Conservation (phyloP, 2,329 filamentous ascomycete genomes). For the Microdochium paspali region DNA sequence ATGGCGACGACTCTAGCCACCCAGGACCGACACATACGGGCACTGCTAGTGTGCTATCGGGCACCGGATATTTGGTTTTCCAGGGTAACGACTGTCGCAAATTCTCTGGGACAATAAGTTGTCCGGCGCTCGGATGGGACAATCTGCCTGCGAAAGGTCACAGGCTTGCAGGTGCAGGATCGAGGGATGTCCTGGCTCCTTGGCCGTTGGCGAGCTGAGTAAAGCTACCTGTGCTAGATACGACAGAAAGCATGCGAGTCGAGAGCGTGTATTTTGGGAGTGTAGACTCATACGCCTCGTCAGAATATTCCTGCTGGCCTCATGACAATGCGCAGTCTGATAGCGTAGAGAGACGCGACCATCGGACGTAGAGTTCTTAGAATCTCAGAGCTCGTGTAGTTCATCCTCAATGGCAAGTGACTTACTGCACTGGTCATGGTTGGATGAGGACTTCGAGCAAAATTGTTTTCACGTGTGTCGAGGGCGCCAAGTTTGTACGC, state of each 20-base stretch:
- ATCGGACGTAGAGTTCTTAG: too few relatives aligned
- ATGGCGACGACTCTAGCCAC: not conserved
- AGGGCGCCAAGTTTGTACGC: too few relatives aligned
- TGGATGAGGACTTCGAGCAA: too few relatives aligned
- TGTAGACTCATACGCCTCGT: not conserved
- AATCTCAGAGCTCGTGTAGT: too few relatives aligned
- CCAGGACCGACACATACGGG: not conserved
- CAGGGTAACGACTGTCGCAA: conserved; percentile 12
- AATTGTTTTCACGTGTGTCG: too few relatives aligned
- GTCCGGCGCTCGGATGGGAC: conserved; percentile 10
- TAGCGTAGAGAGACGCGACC: too few relatives aligned
- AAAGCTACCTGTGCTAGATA: not conserved
- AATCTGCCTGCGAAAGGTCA: conserved; percentile 9
- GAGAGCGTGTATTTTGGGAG: not conserved
- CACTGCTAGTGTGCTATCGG: not conserved
- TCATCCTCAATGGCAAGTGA: too few relatives aligned
- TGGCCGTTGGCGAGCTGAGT: not conserved
- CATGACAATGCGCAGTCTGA: too few relatives aligned
- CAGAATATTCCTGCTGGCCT: too few relatives aligned
- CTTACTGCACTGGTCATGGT: too few relatives aligned
- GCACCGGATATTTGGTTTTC: conserved; percentile 14
- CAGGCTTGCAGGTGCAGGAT: conserved; percentile 3
- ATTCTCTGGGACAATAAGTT: conserved; percentile 13
- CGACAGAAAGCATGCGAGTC: not conserved
- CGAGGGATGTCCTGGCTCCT: not conserved